Evolutionary conservation across 1,284 basidiomycete species (phyloP), one percentile per base, ranked within the genome.

Genomic region (Ceratobasidium sp.): DNA sequence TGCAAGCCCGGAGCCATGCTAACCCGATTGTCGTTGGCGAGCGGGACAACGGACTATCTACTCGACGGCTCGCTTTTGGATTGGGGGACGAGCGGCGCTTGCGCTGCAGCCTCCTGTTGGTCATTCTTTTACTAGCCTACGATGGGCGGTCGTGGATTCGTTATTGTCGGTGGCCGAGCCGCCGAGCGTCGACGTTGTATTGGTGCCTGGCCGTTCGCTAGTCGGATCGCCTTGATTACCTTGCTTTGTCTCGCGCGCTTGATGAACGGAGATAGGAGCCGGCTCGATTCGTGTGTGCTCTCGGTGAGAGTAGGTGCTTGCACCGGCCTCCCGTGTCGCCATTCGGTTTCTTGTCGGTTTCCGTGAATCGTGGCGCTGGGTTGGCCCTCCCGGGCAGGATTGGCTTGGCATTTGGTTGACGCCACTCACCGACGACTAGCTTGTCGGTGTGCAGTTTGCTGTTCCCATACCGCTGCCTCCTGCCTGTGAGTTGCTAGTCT

Each of bases 381-480:
- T 48, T 46, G 49, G 23, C 49, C 42, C 54, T 61, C 42, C 42
- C 28, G 25, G 59, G 38, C 59, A 42, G n/a, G 58, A 44, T 36
- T 36, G 36, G 64, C 2, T 48, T 23, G 36, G 53, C 42, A 14
- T 59, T 56, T 69, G 66, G 54, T 69, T 38, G 66, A 69, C 44
- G 66, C 66, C 64, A 67, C 53, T 69, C 53, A 38, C 42, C n/a
- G 66, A 23, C 42, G 66, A 53, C 66, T 48, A 69, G 66, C 36
- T 60, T 44, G 67, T 70, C 44, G 40, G 53, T 44, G 67, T 21
- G 46, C 54, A 56, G 66, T 36, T 69, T 69, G 51, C 66, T 48
- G 42, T 54, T 53, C 64, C 64, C 64, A 58, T 67, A 58, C 14
- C 30, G 44, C 46, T 30, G 38, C 60, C 60, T 49, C 30, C 21